A percentile compares a stretch with the other conserved stretches of the same genome.
phyloP scores from a whole-genome alignment of 441 rosid species.

The Adansonia gregorii region DNA sequence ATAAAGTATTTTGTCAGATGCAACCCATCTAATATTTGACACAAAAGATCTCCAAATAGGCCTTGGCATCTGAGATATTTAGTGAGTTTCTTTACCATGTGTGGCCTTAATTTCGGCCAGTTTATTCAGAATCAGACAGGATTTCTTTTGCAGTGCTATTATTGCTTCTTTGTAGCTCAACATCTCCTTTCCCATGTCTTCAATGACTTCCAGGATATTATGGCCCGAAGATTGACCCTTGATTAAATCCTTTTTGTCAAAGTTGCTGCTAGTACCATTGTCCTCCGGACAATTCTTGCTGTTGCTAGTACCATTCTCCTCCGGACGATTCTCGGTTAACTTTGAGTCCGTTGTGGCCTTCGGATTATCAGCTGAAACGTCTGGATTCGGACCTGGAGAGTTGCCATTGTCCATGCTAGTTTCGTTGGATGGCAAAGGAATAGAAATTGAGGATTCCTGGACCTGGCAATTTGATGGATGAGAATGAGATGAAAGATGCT shows the following conservation, averaged over 20 bases:
- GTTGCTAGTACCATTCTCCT: neutral
- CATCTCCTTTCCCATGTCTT: slow-evolving; percentile 15
- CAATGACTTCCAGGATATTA: slow-evolving; percentile 15
- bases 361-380: neutral
- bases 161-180: slow-evolving; percentile 10
- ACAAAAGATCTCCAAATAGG: neutral
- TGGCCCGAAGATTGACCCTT: neutral
- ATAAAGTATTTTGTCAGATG: neutral
- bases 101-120: slow-evolving; percentile 14
- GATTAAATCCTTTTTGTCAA: neutral
- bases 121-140: slow-evolving; percentile 11
- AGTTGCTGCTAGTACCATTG: neutral
- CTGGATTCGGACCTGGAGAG: neutral
- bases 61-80: neutral
- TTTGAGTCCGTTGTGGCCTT: neutral
- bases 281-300: neutral
- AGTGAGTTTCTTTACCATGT: neutral
- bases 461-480: slow-evolving; percentile 2
- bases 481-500: neutral
- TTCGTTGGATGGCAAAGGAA: slow-evolving; percentile 8
- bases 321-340: neutral
- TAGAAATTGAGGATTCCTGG: neutral
- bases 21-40: neutral
- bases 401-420: neutral
- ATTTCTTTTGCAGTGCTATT: slow-evolving; percentile 10